Evolutionary conservation across 106 monocot genomes (phyloP).

Genomic region (Hemerocallis citrina): DNA sequence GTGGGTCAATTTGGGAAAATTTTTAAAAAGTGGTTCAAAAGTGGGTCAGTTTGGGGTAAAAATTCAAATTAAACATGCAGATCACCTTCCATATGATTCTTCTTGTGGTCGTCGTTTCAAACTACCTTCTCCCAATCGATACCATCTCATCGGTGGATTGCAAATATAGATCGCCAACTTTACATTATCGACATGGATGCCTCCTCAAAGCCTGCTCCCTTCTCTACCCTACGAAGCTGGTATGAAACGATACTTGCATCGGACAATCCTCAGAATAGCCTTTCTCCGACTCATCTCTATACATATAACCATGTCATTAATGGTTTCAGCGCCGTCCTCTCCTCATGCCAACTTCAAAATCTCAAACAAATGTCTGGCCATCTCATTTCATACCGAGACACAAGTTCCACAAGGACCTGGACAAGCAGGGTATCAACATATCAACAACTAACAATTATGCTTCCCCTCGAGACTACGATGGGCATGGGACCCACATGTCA

Average conservation of each 20-base stretch:
- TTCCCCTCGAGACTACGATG: constrained; percentile 39
- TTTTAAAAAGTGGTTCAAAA: not conserved
- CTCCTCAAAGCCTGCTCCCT: constrained; percentile 6
- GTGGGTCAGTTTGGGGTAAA: too few relatives aligned
- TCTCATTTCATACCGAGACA: constrained; percentile 15
- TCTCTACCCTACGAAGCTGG: constrained; percentile 7
- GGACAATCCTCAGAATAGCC: not conserved
- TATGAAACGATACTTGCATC: not conserved
- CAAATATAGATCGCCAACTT: not conserved
- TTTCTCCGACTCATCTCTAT: not conserved
- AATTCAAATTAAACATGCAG: too few relatives aligned
- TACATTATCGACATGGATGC: constrained; percentile 4
- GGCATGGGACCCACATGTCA: constrained; percentile 67
- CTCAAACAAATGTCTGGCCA: constrained; percentile 14
- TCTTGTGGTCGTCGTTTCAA: not conserved
- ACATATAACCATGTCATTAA: not conserved
- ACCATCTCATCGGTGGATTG: not conserved
- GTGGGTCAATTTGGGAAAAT: not conserved
- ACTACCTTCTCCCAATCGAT: not conserved
- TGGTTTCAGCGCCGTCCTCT: constrained; percentile 22
- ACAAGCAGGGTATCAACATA: not conserved
- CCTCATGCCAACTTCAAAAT: constrained; percentile 10
- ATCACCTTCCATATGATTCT: too few relatives aligned
- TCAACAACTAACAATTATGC: constrained; percentile 1
- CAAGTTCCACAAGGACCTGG: constrained; percentile 12